These are phyloP conservation scores for Pseudogymnoascus sp. DNA, from an alignment of 2,329 filamentous ascomycete genomes.

Conservation along the genomic window DNA sequence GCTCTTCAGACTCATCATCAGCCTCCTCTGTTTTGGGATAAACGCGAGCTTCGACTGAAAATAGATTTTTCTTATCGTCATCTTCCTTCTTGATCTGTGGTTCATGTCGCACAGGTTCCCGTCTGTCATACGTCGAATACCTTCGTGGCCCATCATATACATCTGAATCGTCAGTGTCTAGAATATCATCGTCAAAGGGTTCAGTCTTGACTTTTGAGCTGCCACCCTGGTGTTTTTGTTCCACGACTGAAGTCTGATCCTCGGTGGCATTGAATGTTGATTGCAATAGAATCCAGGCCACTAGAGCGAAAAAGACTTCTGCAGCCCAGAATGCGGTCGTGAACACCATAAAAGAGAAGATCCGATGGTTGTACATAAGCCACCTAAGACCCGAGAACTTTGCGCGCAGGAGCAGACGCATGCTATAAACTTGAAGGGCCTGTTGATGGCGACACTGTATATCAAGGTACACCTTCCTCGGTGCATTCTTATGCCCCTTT, in stretches of 20 bases:
- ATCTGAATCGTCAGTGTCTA: constrained; percentile 25
- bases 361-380: constrained; percentile 78
- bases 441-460: constrained; percentile 34
- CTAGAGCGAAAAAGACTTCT: constrained; percentile 58
- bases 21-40: constrained; percentile 34
- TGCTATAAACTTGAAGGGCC: constrained; percentile 68
- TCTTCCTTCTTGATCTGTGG: constrained; percentile 24
- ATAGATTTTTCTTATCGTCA: constrained; percentile 19
- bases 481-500: constrained; percentile 33
- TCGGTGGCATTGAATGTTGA: constrained; percentile 11
- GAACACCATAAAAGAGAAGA: constrained; percentile 61
- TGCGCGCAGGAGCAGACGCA: constrained; percentile 61
- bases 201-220: constrained; percentile 22
- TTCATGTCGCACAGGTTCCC: constrained; percentile 35
- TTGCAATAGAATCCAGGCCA: constrained; percentile 52
- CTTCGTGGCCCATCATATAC: constrained; percentile 37
- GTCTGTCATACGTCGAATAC: constrained; percentile 37
- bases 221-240: constrained; percentile 17
- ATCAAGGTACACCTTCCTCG: constrained; percentile 42
- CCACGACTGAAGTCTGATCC: constrained; percentile 20
- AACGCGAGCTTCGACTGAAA: constrained; percentile 19
- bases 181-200: constrained; percentile 15
- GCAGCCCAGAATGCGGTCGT: constrained; percentile 67
- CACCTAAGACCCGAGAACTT: constrained; percentile 69
- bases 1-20: constrained; percentile 41